Percentiles rank a stretch among this genome's conserved stretches.
phyloP scores from a whole-genome alignment of 2,329 filamentous ascomycete genomes.

The Neurospora sp. region DNA sequence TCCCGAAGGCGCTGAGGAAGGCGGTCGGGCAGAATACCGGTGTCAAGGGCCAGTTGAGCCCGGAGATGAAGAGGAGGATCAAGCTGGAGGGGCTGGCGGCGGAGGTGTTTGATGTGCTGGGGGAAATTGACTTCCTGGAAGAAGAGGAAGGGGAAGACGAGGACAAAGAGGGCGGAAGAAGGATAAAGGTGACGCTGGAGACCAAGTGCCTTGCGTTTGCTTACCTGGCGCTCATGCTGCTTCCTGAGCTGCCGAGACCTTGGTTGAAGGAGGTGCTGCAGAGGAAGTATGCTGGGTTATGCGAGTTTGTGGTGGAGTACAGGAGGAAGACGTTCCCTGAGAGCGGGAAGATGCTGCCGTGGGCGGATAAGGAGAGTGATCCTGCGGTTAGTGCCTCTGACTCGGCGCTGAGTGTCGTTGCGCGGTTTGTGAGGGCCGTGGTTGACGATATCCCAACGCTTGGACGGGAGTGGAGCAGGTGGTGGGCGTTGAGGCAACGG shows the following conservation, averaged over 20 bases:
- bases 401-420: slow-evolving; percentile 1
- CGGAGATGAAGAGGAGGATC: slow-evolving; percentile 65
- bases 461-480: slow-evolving; percentile 14
- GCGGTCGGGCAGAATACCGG: slow-evolving; percentile 47
- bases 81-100: slow-evolving; percentile 62
- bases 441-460: slow-evolving; percentile 13
- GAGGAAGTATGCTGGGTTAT: slow-evolving; percentile 13
- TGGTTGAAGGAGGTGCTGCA: slow-evolving; percentile 22
- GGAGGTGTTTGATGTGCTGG: slow-evolving; percentile 62
- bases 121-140: slow-evolving; percentile 42
- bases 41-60: slow-evolving; percentile 52
- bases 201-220: slow-evolving; percentile 69
- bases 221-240: slow-evolving; percentile 65
- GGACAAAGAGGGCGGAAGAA: neutral
- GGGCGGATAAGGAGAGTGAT: slow-evolving; percentile 4
- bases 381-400: neutral
- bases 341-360: slow-evolving; percentile 5
- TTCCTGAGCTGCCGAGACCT: slow-evolving; percentile 24
- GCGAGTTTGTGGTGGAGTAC: slow-evolving; percentile 16
- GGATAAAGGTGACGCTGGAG: slow-evolving; percentile 29
- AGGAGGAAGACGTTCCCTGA: slow-evolving; percentile 6
- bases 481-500: slow-evolving; percentile 13
- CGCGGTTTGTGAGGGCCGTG: slow-evolving; percentile 13
- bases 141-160: slow-evolving; percentile 31
- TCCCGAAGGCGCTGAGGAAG: slow-evolving; percentile 39